Base-by-base conservation (phyloP, 345 rosid genomes). In the Lepidium africanum region DNA sequence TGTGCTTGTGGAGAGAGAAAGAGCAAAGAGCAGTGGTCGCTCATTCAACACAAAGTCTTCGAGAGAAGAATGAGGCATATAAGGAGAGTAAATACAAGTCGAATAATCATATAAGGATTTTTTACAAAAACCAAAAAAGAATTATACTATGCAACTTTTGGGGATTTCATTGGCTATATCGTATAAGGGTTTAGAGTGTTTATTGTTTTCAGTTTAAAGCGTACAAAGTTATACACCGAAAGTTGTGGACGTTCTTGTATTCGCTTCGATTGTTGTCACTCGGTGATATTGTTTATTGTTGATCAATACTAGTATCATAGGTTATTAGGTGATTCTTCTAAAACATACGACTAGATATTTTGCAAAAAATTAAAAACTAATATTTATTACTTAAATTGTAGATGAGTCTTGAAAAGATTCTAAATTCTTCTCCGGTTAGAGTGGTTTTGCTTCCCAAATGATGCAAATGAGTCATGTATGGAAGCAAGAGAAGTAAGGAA, bases 41-140 rank as follows among this genome's bases (percentile, higher is more conserved):
- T 74, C 73, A 67, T 75, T 68, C 78, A 68, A 75, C 78, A 75
- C 78, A 25, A 68, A 68, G 78, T 75, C 78, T 61, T 68, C 36
- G 38, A 75, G 64, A 75, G 65, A 21, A 11, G 73, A 61, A 61
- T 7, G 46, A 67, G 50, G 46, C 69, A 52, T 68, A 57, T 14
- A 64, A 8, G 47, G 54, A 32, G 50, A 54, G 16, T n/a, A 50
- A 9, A 74, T 17, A 61, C 40, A 39, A 54, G 68, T 64, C 48
- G 54, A 50, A 59, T 51, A 41, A 41, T 70, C 52, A 6, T 53
- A 38, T 46, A 7, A n/a, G 41, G 52, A 8, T 38, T 57, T 63
- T 42, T 47, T 33, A 30, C 33, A 30, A 30, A 30, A 30, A 6
- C 5, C 4, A 27, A 27, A 27, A 30, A 30, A 30, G 4, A 30